Percentiles rank a stretch among this genome's conserved stretches.
Evolutionary conservation across 106 monocot genomes (phyloP).

Genomic region (Dactylorhiza incarnata): DNA sequence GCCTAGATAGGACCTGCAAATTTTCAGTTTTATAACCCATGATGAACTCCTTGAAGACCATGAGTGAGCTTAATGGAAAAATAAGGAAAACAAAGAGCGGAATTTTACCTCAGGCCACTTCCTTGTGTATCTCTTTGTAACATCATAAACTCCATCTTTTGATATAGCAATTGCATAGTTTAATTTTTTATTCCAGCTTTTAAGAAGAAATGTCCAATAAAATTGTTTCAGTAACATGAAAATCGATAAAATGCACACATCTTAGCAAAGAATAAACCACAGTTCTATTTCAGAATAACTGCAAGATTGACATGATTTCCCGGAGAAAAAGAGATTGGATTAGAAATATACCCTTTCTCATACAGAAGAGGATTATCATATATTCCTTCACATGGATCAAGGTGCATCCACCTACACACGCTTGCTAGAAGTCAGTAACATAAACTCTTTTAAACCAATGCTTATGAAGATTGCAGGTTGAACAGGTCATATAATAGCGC

Average conservation of each 20-base stretch:
- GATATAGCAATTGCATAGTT: conserved; percentile 81
- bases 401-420: conserved; percentile 91
- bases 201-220: conserved; percentile 7
- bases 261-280: neutral
- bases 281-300: neutral
- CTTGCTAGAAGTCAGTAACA: conserved; percentile 8
- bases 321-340: conserved; percentile 5
- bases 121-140: conserved; percentile 87
- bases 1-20: conserved; percentile 63
- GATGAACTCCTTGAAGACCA: neutral
- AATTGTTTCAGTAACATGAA: conserved; percentile 4
- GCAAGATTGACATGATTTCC: neutral
- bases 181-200: conserved; percentile 88
- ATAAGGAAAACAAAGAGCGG: neutral
- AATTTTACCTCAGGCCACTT: conserved; percentile 81
- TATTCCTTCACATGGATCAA: conserved; percentile 91
- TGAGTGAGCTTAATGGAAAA: neutral
- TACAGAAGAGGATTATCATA: conserved; percentile 92
- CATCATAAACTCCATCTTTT: conserved; percentile 81
- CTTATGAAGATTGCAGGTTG: neutral
- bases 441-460: neutral
- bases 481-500: neutral
- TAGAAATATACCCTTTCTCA: conserved; percentile 71
- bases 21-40: neutral
- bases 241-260: conserved; percentile 2